phyloP scores from a whole-genome alignment of 2,329 filamentous ascomycete species.

The Aureobasidium lini region DNA sequence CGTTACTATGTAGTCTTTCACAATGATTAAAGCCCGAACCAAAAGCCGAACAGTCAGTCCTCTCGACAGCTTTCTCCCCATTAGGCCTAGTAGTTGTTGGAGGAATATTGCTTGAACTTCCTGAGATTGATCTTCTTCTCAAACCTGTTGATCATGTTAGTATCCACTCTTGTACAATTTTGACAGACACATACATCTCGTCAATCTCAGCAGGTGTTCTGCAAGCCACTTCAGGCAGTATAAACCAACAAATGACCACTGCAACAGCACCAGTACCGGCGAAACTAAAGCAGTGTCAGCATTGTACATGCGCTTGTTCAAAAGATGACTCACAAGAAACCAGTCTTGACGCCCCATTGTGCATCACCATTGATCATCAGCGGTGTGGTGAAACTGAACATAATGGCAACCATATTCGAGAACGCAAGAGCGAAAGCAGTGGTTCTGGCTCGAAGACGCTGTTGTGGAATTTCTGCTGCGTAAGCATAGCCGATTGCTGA shows the following conservation, averaged over 20 bases:
- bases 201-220: not conserved
- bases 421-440: slow-evolving; percentile 34
- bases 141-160: too few relatives aligned
- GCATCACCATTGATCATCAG: slow-evolving; percentile 36
- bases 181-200: too few relatives aligned
- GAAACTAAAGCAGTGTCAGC: not conserved
- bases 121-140: too few relatives aligned
- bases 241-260: not conserved
- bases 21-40: too few relatives aligned
- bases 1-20: too few relatives aligned
- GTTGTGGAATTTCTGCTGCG: slow-evolving; percentile 34
- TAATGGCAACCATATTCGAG: slow-evolving; percentile 35
- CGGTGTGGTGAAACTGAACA: slow-evolving; percentile 41
- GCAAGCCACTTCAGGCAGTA: not conserved
- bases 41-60: too few relatives aligned
- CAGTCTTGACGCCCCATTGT: slow-evolving; percentile 40
- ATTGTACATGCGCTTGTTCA: too few relatives aligned
- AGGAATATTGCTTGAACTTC: too few relatives aligned
- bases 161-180: too few relatives aligned
- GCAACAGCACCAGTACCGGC: not conserved
- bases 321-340: slow-evolving; percentile 33
- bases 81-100: too few relatives aligned
- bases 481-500: slow-evolving; percentile 39
- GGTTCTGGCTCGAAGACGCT: slow-evolving; percentile 35
- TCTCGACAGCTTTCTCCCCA: too few relatives aligned